Conservation (phyloP, 2,329 filamentous ascomycete genomes). For the Plectosphaerella plurivora region DNA sequence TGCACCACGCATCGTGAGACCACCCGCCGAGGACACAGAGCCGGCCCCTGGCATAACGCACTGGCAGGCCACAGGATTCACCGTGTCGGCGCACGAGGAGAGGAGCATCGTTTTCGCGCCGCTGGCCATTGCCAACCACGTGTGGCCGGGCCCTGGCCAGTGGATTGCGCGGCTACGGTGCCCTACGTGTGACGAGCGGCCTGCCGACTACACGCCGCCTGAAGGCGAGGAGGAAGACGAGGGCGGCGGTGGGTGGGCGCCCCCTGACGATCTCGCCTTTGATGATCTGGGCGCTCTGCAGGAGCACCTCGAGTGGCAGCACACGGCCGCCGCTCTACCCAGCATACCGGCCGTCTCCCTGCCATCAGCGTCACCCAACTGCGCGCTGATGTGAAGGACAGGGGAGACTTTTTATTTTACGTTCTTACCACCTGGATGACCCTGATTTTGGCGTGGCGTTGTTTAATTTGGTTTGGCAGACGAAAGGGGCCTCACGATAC, state of each 20-base stretch:
- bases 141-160: slow-evolving; percentile 33
- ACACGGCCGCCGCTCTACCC: slow-evolving; percentile 36
- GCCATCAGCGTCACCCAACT: slow-evolving; percentile 30
- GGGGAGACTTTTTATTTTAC: not conserved
- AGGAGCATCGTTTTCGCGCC: slow-evolving; percentile 54
- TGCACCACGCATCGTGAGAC: slow-evolving; percentile 8
- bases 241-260: slow-evolving; percentile 26
- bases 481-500: too few species aligned
- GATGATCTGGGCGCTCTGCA: slow-evolving; percentile 43
- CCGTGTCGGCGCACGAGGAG: slow-evolving; percentile 31
- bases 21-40: slow-evolving; percentile 13
- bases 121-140: slow-evolving; percentile 54
- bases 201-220: slow-evolving; percentile 35
- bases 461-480: too few species aligned
- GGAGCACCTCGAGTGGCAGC: slow-evolving; percentile 54
- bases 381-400: slow-evolving; percentile 38
- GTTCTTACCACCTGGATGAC: not conserved
- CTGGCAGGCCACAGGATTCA: slow-evolving; percentile 48
- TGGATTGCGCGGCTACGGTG: slow-evolving; percentile 50
- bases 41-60: slow-evolving; percentile 25
- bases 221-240: slow-evolving; percentile 48
- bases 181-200: slow-evolving; percentile 51
- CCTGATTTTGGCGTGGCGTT: not conserved
- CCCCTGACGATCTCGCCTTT: slow-evolving; percentile 44
- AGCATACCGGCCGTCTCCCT: slow-evolving; percentile 25